phyloP scores from a whole-genome alignment of 768 basidiomycete species.

The Boletus reticulatus region DNA sequence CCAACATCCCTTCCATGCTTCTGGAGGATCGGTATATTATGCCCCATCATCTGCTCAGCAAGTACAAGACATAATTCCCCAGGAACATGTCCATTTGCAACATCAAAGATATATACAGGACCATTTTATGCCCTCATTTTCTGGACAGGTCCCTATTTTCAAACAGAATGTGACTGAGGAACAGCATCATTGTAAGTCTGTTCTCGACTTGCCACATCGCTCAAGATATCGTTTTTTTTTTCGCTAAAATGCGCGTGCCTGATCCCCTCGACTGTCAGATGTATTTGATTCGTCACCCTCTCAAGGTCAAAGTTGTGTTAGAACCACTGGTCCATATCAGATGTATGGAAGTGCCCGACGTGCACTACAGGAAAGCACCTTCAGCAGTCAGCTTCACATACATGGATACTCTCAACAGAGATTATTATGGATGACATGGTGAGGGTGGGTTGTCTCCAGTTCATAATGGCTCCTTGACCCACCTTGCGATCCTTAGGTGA shows the following conservation, averaged over 20 bases:
- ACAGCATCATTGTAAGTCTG: slow-evolving; percentile 52
- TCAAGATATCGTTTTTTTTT: neutral
- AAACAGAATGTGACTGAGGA: slow-evolving; percentile 46
- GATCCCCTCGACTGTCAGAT: slow-evolving; percentile 48
- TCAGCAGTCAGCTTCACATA: slow-evolving; percentile 42
- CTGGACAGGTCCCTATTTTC: slow-evolving; percentile 24
- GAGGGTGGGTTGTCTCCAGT: slow-evolving; percentile 25
- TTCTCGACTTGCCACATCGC: neutral
- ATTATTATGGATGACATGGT: slow-evolving; percentile 56
- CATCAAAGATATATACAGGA: slow-evolving; percentile 27
- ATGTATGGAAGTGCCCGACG: slow-evolving; percentile 63
- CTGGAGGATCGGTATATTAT: slow-evolving; percentile 29
- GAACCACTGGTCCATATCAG: slow-evolving; percentile 51
- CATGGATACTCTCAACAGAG: slow-evolving; percentile 43
- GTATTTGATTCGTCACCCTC: slow-evolving; percentile 56
- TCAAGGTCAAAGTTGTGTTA: slow-evolving; percentile 48
- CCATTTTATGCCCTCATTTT: slow-evolving; percentile 26
- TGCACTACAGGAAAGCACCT: slow-evolving; percentile 51
- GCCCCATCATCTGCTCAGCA: slow-evolving; percentile 24
- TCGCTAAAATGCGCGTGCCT: slow-evolving; percentile 45
- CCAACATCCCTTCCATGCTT: slow-evolving; percentile 26
- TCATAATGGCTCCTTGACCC: slow-evolving; percentile 2
- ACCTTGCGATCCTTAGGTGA: slow-evolving; percentile 33
- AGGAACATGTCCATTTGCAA: slow-evolving; percentile 26
- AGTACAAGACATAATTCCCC: slow-evolving; percentile 23